Evolutionary conservation across 495 filamentous ascomycete genomes (phyloP), one percentile per base, ranked within the genome.

Genomic region (Penicillium mononematosum): DNA sequence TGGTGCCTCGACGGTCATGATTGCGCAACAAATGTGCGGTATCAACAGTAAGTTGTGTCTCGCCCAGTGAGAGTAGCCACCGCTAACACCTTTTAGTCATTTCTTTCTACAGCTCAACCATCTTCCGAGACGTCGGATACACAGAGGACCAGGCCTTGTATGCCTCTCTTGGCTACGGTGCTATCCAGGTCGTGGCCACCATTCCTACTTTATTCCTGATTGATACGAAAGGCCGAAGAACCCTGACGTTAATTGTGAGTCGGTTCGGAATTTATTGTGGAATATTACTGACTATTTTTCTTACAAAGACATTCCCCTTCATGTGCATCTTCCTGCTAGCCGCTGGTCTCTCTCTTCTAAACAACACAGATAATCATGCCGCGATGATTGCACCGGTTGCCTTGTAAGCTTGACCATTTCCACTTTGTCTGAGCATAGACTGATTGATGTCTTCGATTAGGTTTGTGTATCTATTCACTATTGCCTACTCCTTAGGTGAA

Each of bases 21-120:
- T 88, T 60, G 85, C 83, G 0, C 64, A 77, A 50, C 67, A 74
- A 50, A 66, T 74, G 63, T 73, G 67, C 25, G 71, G 69, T 31
- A 76, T 76, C 55, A 75, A 68, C 75, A 86, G 71, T 70, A 70
- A 72, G 76, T 60, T 60, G 51, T 60, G 34, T 45, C n/a, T 53
- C 17, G 0, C 42, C 38, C 25, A 48, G 55, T 20, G 24, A 17
- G 25, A 44, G 2, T 19, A 6, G 10, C 12, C 45, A 20, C 31
- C 11, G 5, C 36, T 63, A 9, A 58, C 59, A 20, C 42, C 38
- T 70, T 41, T 62, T 67, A 51, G 77, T 92, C 68, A 89, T 91
- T 45, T 86, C 90, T n/a, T 92, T 92, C 78, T 95, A 92, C 75
- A 85, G 82, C 4, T 84, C 84, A 2, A 86, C 85, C 12, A 78